These are phyloP conservation scores for Pseudogymnoascus sp. DNA, from an alignment of 2,329 filamentous ascomycete genomes.

Conservation along the genomic window DNA sequence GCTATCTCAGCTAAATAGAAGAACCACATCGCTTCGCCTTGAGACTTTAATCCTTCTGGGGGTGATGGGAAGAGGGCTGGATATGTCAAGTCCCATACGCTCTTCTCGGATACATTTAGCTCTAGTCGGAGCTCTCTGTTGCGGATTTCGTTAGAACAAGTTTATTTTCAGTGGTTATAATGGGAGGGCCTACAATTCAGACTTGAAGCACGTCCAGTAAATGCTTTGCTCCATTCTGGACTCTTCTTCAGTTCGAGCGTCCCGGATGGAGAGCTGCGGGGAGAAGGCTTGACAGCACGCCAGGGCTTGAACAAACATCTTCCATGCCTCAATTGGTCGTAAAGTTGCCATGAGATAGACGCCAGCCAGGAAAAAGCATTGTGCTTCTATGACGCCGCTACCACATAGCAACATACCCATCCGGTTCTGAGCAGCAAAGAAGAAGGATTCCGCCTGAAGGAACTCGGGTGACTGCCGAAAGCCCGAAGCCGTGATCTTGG, in stretches of 20 bases:
- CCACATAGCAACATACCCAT: slow-evolving; percentile 36
- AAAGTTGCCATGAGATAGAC: slow-evolving; percentile 42
- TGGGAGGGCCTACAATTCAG: slow-evolving; percentile 35
- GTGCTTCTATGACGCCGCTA: slow-evolving; percentile 36
- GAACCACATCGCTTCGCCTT: slow-evolving; percentile 32
- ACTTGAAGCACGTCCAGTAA: slow-evolving; percentile 50
- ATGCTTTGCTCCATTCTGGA: slow-evolving; percentile 31
- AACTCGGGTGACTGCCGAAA: slow-evolving; percentile 28
- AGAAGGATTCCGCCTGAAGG: slow-evolving; percentile 35
- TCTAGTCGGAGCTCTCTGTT: slow-evolving; percentile 36
- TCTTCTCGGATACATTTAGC: slow-evolving; percentile 35
- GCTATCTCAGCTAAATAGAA: slow-evolving; percentile 49
- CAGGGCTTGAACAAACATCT: slow-evolving; percentile 42
- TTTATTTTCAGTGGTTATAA: background rate
- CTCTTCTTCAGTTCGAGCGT: background rate
- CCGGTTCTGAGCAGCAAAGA: slow-evolving; percentile 40
- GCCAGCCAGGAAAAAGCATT: slow-evolving; percentile 42
- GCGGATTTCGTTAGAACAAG: background rate
- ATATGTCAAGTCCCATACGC: slow-evolving; percentile 14
- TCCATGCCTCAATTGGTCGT: slow-evolving; percentile 41
- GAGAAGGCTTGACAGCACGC: slow-evolving; percentile 37
- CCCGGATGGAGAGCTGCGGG: background rate
- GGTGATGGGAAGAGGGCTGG: slow-evolving; percentile 28
- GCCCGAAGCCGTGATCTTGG: background rate
- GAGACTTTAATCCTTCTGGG: slow-evolving; percentile 17